Base-by-base conservation (phyloP, 805 yeast genomes). In the Kodamaea jinghongensis region DNA sequence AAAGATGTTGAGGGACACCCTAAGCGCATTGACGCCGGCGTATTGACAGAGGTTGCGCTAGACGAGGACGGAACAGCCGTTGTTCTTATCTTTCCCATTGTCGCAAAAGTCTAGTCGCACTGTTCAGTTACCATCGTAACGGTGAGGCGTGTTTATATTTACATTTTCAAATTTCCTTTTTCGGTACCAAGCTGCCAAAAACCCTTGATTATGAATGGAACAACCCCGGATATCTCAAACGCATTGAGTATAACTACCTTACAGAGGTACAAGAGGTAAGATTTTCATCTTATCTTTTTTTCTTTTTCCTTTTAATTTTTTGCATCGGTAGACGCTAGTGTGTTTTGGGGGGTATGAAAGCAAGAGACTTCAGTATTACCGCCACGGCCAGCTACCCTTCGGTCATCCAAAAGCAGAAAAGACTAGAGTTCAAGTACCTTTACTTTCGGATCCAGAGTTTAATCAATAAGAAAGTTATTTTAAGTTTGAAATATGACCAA, bases 401-500 rank as follows among this genome's bases (percentile, higher is more conserved):
- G 6, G 22, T 31, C 23, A 49, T 44, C 33, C 47, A 48, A n/a
- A 56, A 51, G 44, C 47, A 51, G 41, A 49, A 49, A 37, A 46
- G 56, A 35, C 47, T 61, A 8, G 71, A 67, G 48, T 67, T 67
- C 54, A 65, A 65, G 42, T 58, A 60, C 35, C 50, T 67, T 7
- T 67, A 67, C 45, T 66, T 65, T 46, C 58, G 38, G 32, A 53
- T 71, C 36, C 74, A 75, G 45, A 72, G 65, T 34, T 56, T 70
- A 9, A 54, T 77, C 12, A 67, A 64, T 44, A 61, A 58, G 25
- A 56, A 64, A 34, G 73, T 77, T 12, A 68, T 60, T 29, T 52
- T 73, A 17, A 63, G 73, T 39, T 58, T 77, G 46, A 73, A 70
- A 42, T 72, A 73, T 44, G 79, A 76, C 43, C 80, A 75, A 52